Base-by-base conservation (phyloP, 2,329 filamentous ascomycete genomes). In the Chaetomiaceae sp. region DNA sequence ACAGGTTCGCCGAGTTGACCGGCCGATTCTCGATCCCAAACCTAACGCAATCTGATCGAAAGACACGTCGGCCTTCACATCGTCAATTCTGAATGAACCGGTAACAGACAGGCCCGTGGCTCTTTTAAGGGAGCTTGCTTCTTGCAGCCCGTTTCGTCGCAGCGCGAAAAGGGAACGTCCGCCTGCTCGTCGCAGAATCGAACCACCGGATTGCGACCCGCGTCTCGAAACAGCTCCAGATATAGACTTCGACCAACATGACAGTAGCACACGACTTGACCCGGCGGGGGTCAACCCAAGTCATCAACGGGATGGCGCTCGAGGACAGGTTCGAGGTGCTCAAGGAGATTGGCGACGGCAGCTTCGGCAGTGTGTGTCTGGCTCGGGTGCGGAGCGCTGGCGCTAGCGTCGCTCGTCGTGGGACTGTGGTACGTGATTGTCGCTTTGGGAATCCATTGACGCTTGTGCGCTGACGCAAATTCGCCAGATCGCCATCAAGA, bases 311-410 rank as follows among this genome's bases (percentile, higher is more conserved):
- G 37, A 65, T 85, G 73, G 81, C 84, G 50, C 83, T 99, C 50
- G 91, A 96, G 69, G 94, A 99, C 69, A 85, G 91, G 63, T 99
- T 96, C 69, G 92, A 99, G 72, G 85, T 99, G 51, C 76, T 99
- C 68, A 99, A 97, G 74, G 94, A 99, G 67, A 95, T 99, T 69
- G 94, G 94, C 46, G 94, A 99, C 83, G 94, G 94, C 63, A 97
- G 94, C 75, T 99, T 99, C 69, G 94, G 94, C 55, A 97, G 91
- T 68, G 94, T 99, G 60, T 88, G 89, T 55, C 80, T 99, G 59
- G 94, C 92, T 63, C 84, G 94, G 70, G 91, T 96, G 61, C 85
- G 94, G 66, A 91, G 88, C 62, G 92, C 91, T 59, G 94, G 94
- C 67, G 86, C 91, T 64, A 88, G 84, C 69, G 83, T 96, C 60